Base-by-base conservation (phyloP, 2,329 filamentous ascomycete species). In the Verticillium alfalfae region DNA sequence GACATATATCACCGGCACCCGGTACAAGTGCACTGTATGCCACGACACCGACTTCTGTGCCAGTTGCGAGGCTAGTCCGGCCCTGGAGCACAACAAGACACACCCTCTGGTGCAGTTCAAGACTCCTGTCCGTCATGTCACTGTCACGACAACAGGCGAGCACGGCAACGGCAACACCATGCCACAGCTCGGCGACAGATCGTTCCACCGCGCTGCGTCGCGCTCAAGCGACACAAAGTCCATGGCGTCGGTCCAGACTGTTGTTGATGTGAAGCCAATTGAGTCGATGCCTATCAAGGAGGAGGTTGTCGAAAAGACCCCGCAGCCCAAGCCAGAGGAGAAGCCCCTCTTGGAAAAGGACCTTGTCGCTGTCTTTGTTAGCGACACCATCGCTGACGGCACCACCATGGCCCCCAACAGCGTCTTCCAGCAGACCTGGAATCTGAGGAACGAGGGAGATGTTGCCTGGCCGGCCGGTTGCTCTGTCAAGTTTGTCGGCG, bases 1-100 rank as follows among this genome's bases (percentile, higher is more conserved):
- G 39, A 60, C 63, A 36, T 97, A 93, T 77, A 97, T 99, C 70
- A 83, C 84, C 60, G 96, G 95, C 59, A 84, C 90, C 64, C 91
- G 95, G 66, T 99, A 95, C 85, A 99, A 99, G 86, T 99, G 95
- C 73, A 92, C 94, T 59, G 89, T 99, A 61, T 99, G 95, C 81
- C 84, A 96, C 71, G 93, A 99, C 73, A 89, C 89, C 38, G 95
- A 99, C 76, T 97, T 97, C 80, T 99, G 95, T 74, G 92, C 91
- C 71, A 90, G 86, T 71, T 99, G 95, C 78, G 96, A 99, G 79
- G 92, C 94, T 57, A 88, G 88, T 69, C 95, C 95, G 8, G 81
- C 82, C 66, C 94, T 96, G 75, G 81, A 79, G 26, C 95, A 99
- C 81, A 97, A 98, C 81, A 88, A 88, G 75, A 96, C 93, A n/a